These are phyloP conservation scores for Ascochyta fabae DNA, from an alignment of 2,329 filamentous ascomycete genomes.

Conservation along the genomic window DNA sequence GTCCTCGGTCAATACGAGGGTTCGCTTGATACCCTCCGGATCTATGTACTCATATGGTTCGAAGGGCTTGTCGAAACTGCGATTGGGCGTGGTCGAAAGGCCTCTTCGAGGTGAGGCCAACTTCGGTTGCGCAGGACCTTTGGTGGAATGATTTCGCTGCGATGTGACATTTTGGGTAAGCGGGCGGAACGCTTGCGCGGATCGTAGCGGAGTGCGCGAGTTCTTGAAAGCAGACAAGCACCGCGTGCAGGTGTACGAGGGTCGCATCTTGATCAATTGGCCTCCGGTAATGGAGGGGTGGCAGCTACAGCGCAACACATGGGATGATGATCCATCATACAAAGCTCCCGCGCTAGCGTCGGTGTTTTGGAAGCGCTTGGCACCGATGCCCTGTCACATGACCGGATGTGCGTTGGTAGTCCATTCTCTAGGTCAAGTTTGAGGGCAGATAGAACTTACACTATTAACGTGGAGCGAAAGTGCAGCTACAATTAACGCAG, in stretches of 20 bases:
- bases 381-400: slow-evolving; percentile 9
- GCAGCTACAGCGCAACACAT: slow-evolving; percentile 5
- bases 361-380: background rate
- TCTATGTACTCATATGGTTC: slow-evolving; percentile 47
- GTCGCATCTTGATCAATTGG: slow-evolving; percentile 42
- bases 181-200: slow-evolving; percentile 29
- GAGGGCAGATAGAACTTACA: background rate
- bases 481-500: background rate
- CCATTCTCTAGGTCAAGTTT: background rate
- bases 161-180: slow-evolving; percentile 32
- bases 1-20: slow-evolving; percentile 66
- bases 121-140: slow-evolving; percentile 33
- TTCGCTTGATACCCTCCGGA: slow-evolving; percentile 43
- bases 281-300: slow-evolving; percentile 8
- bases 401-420: background rate
- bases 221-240: slow-evolving; percentile 47
- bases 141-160: slow-evolving; percentile 44
- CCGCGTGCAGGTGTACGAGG: slow-evolving; percentile 50
- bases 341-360: slow-evolving; percentile 18
- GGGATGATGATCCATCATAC: slow-evolving; percentile 12
- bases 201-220: slow-evolving; percentile 36
- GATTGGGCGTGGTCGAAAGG: slow-evolving; percentile 42
- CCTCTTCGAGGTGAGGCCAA: slow-evolving; percentile 34
- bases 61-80: slow-evolving; percentile 37
- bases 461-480: background rate